A percentile compares a stretch with the other conserved stretches of the same genome.
Evolutionary conservation across 805 yeast genomes (phyloP).

Genomic region (Saturnispora gosingensis): DNA sequence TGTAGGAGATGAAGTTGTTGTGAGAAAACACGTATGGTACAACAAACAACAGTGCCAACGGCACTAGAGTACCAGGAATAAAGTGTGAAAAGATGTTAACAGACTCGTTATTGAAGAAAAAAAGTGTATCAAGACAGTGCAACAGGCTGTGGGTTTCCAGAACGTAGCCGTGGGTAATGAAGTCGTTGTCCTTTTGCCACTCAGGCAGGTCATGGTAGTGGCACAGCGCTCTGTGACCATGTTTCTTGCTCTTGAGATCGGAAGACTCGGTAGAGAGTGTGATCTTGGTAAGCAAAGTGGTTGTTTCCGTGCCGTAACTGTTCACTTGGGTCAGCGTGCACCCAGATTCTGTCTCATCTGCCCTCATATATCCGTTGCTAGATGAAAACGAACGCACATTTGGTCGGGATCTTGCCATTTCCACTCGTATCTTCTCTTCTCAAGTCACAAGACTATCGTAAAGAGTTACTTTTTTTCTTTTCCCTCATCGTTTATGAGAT

Average conservation of each 20-base stretch:
- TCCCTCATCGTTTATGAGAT: not conserved
- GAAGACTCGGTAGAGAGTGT: not conserved
- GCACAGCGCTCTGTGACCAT: slow-evolving; percentile 13
- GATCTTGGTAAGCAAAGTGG: not conserved
- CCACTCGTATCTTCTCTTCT: not conserved
- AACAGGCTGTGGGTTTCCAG: slow-evolving; percentile 34
- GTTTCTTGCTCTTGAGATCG: not conserved
- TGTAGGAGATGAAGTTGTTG: slow-evolving; percentile 13
- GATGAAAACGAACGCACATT: not conserved
- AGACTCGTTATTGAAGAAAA: slow-evolving; percentile 43
- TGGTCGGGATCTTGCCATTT: slow-evolving; percentile 1
- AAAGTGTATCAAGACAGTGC: slow-evolving; percentile 33
- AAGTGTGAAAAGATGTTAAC: slow-evolving; percentile 45
- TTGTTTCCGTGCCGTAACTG: slow-evolving; percentile 3
- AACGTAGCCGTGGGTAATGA: slow-evolving; percentile 41
- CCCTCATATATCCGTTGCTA: not conserved
- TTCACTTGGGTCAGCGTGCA: slow-evolving; percentile 2
- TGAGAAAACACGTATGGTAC: slow-evolving; percentile 19
- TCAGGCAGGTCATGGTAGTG: slow-evolving; percentile 37
- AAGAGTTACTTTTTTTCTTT: not conserved
- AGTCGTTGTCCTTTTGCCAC: slow-evolving; percentile 53
- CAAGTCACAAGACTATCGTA: not conserved
- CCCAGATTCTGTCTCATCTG: not conserved
- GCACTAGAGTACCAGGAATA: slow-evolving; percentile 33
- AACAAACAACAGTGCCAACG: slow-evolving; percentile 14